A percentile compares a stretch with the other conserved stretches of the same genome.
These are phyloP conservation scores for Aureobasidium sp. DNA, from an alignment of 2,329 filamentous ascomycete genomes.

Conservation along the genomic window DNA sequence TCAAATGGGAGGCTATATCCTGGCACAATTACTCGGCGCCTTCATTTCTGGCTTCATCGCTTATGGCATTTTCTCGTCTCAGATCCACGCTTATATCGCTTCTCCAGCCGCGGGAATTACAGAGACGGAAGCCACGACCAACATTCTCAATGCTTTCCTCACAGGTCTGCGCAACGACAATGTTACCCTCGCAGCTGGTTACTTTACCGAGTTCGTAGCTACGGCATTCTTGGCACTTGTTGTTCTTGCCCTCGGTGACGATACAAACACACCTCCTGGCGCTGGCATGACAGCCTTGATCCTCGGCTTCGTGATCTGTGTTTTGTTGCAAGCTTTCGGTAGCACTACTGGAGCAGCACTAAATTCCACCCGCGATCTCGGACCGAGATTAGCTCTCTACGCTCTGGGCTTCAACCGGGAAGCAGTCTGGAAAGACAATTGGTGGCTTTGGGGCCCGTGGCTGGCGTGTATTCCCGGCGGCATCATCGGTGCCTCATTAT, in stretches of 20 bases:
- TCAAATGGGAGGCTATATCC: slow-evolving; percentile 45
- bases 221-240: slow-evolving; percentile 36
- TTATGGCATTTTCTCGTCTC: slow-evolving; percentile 37
- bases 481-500: slow-evolving; percentile 39
- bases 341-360: slow-evolving; percentile 44
- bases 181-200: slow-evolving; percentile 33
- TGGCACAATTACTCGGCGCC: slow-evolving; percentile 48
- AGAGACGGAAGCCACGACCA: slow-evolving; percentile 34
- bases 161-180: slow-evolving; percentile 18
- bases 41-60: slow-evolving; percentile 44
- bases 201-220: slow-evolving; percentile 44
- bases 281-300: slow-evolving; percentile 48
- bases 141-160: slow-evolving; percentile 33
- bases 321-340: slow-evolving; percentile 36
- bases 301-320: slow-evolving; percentile 38
- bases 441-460: slow-evolving; percentile 43
- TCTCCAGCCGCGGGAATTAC: slow-evolving; percentile 26
- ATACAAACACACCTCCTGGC: slow-evolving; percentile 31
- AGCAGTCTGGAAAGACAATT: slow-evolving; percentile 32
- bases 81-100: slow-evolving; percentile 29
- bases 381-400: slow-evolving; percentile 41
- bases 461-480: slow-evolving; percentile 38
- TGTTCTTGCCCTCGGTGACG: slow-evolving; percentile 33
- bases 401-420: slow-evolving; percentile 38
- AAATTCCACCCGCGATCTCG: slow-evolving; percentile 46